These are phyloP conservation scores for Penicillium riverlandense DNA, from an alignment of 495 filamentous ascomycete genomes.

Conservation along the genomic window DNA sequence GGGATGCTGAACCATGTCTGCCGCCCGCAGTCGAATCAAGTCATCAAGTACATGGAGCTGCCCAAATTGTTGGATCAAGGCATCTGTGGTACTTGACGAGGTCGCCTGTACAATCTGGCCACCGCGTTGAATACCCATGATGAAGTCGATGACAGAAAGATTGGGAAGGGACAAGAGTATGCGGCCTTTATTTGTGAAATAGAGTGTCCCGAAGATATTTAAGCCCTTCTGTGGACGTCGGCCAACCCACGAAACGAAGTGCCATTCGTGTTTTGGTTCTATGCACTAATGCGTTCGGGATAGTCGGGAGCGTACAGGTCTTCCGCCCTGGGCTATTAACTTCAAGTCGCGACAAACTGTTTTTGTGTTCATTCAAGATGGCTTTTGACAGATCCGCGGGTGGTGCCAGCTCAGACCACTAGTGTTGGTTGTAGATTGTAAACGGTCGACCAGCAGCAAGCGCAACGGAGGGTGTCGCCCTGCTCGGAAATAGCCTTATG, in stretches of 20 bases:
- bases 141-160: neutral
- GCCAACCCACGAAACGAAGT: neutral
- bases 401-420: slow-evolving; percentile 1
- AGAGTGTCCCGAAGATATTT: neutral
- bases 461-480: neutral
- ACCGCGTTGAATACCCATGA: slow-evolving; percentile 26
- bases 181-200: neutral
- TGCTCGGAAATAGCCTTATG: neutral
- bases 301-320: slow-evolving; percentile 1
- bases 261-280: neutral
- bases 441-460: neutral
- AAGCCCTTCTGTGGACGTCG: neutral
- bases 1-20: slow-evolving; percentile 35
- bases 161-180: neutral
- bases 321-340: slow-evolving; percentile 5
- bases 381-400: neutral
- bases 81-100: slow-evolving; percentile 8
- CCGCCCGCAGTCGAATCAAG: slow-evolving; percentile 35
- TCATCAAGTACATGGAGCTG: slow-evolving; percentile 28
- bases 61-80: slow-evolving; percentile 21
- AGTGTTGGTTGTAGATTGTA: neutral
- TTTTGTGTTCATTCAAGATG: neutral
- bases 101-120: slow-evolving; percentile 2
- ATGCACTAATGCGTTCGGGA: slow-evolving; percentile 13
- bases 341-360: neutral